A percentile compares a stretch with the other conserved stretches of the same genome.
phyloP scores from a whole-genome alignment of 2,329 filamentous ascomycete species.

The Westerdykella aurantiaca region DNA sequence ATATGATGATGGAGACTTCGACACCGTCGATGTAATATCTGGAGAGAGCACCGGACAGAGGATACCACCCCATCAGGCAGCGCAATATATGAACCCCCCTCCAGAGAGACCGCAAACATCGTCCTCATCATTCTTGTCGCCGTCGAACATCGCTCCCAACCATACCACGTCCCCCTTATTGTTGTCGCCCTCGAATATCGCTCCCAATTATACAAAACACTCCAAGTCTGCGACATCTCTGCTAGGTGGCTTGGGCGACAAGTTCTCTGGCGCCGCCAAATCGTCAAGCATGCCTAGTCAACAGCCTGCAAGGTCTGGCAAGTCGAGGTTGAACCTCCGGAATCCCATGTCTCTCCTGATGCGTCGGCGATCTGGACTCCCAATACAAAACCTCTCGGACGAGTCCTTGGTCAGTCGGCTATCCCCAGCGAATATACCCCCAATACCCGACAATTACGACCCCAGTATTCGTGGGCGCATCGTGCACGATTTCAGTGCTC shows the following conservation, averaged over 20 bases:
- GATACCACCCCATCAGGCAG: too few species aligned
- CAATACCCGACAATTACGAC: constrained; percentile 57
- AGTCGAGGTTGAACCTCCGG: constrained; percentile 50
- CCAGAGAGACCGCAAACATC: not conserved
- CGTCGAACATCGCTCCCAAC: not conserved
- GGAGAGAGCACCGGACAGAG: not conserved
- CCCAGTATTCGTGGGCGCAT: constrained; percentile 58
- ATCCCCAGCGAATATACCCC: constrained; percentile 40
- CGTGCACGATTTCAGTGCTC: constrained; percentile 61
- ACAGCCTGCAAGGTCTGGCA: constrained; percentile 34
- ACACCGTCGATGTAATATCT: not conserved
- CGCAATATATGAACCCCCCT: too few species aligned
- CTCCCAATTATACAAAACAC: constrained; percentile 21
- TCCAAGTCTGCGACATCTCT: constrained; percentile 33
- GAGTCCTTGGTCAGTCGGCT: constrained; percentile 47
- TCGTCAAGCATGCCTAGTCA: constrained; percentile 13
- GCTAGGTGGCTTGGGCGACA: constrained; percentile 28
- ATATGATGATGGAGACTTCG: too few species aligned
- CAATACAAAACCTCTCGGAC: constrained; percentile 43
- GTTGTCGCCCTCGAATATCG: constrained; percentile 18
- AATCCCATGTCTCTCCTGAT: constrained; percentile 58
- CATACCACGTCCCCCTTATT: constrained; percentile 5
- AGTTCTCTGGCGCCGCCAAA: constrained; percentile 21
- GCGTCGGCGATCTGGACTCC: constrained; percentile 51
- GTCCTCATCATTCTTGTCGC: not conserved